Percentiles rank a stretch among this genome's conserved stretches.
Evolutionary conservation across 2,329 filamentous ascomycete species (phyloP).

Genomic region (Fusarium mundagurra): DNA sequence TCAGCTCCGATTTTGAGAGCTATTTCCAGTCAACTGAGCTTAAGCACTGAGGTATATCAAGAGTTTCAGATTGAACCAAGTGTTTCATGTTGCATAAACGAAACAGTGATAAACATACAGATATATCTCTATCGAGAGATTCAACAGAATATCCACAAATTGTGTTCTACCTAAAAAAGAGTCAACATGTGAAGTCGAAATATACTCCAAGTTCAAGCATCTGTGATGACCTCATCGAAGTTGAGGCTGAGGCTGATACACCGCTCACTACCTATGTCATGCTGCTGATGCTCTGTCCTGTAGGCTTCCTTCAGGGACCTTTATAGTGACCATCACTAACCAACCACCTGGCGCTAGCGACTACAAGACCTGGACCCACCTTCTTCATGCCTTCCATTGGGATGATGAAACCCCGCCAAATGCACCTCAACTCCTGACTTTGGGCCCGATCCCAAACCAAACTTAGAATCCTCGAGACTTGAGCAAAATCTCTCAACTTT

Average conservation of each 20-base stretch:
- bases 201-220: slow-evolving; percentile 14
- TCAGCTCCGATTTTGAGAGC: background rate
- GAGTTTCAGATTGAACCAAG: background rate
- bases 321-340: slow-evolving; percentile 24
- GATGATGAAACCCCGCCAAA: slow-evolving; percentile 42
- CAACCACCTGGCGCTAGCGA: slow-evolving; percentile 28
- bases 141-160: background rate
- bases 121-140: background rate
- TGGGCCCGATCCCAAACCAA: slow-evolving; percentile 24
- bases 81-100: slow-evolving; percentile 16
- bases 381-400: slow-evolving; percentile 20
- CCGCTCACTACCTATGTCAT: slow-evolving; percentile 6
- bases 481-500: background rate
- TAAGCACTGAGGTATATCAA: background rate
- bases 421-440: slow-evolving; percentile 38
- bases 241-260: slow-evolving; percentile 24
- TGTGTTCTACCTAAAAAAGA: background rate
- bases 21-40: background rate
- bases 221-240: slow-evolving; percentile 39
- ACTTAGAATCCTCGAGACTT: slow-evolving; percentile 16
- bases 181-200: slow-evolving; percentile 16
- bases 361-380: slow-evolving; percentile 8
- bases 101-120: background rate
- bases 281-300: background rate
- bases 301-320: background rate